Base-by-base conservation (phyloP, 2,329 filamentous ascomycete species). In the Colletotrichum endophyticum region DNA sequence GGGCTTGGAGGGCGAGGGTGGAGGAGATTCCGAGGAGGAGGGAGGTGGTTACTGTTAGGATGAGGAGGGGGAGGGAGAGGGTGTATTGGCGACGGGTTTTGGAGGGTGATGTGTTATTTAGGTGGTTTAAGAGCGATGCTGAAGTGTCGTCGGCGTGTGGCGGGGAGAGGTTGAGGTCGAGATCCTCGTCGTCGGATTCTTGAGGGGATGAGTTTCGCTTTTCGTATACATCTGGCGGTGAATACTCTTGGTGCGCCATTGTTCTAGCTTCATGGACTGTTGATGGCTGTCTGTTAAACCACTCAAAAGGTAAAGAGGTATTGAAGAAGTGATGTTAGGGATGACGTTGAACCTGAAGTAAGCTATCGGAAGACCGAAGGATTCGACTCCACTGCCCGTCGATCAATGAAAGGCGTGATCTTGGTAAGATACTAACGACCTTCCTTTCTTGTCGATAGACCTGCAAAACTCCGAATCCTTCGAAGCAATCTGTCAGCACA, bases 171-270 rank as follows among this genome's bases (percentile, higher is more conserved):
- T 44, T 6, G 9, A 0, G 0, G 16, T 12, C 3, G 19, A 49
- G 5, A 0, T n/a, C 19, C 2, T 49, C 44, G 1, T 49, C n/a
- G 1, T 8, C 11, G 44, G 11, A 49, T 1, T 22, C 44, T 7
- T 49, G 44, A 0, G 11, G 1, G 11, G 3, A 1, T 4, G 39
- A n/a, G 0, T 0, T 49, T 0, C 2, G 19, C 19, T 49, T 49
- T 49, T 49, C 44, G n/a, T 22, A 3, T 1, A 49, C 6, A 4
- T 13, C 11, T 49, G 11, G 9, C 3, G 1, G 11, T 22, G 11
- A 49, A 49, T 49, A 3, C 3, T 13, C 3, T 49, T 49, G 19
- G 11, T 49, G 44, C 19, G 6, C 11, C 44, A 49, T 49, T 4
- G 1, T 7, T 6, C 2, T 9, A 0, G 19, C 5, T 1, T 12